A percentile compares a stretch with the other conserved stretches of the same genome.
These are phyloP conservation scores for Anastatica hierochuntica DNA, from an alignment of 345 rosid genomes.

Conservation along the genomic window DNA sequence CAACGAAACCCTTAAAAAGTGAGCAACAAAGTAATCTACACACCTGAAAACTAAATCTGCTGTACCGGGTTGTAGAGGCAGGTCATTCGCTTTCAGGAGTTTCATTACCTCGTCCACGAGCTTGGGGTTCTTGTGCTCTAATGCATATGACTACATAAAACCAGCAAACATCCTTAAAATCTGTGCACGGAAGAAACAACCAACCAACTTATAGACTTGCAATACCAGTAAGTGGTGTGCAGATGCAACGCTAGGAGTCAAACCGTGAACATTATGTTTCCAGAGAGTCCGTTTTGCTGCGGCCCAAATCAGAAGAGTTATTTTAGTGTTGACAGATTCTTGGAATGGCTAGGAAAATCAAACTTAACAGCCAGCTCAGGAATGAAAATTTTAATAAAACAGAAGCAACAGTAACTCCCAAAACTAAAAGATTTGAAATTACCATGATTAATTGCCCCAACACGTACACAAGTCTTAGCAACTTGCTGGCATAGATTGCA, in stretches of 20 bases:
- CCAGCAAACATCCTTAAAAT: constrained; percentile 5
- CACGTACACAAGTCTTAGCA: constrained; percentile 62
- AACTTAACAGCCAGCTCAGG: neutral
- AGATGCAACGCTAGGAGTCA: constrained; percentile 64
- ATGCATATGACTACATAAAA: constrained; percentile 49
- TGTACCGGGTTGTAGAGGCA: constrained; percentile 70
- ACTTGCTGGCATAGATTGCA: constrained; percentile 74
- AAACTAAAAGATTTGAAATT: constrained; percentile 15
- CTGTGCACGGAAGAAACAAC: neutral
- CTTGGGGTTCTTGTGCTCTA: constrained; percentile 40
- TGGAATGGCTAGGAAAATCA: neutral
- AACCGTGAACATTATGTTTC: constrained; percentile 73
- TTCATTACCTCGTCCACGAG: constrained; percentile 63
- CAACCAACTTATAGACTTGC: neutral
- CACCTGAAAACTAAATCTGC: constrained; percentile 80
- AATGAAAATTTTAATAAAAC: neutral
- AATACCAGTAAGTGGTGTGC: constrained; percentile 78
- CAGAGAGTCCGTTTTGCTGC: constrained; percentile 68
- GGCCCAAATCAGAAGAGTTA: neutral
- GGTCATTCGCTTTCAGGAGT: constrained; percentile 43
- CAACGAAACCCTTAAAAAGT: neutral
- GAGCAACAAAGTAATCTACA: neutral
- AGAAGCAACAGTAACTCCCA: too few relatives aligned
- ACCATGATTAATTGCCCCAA: constrained; percentile 74
- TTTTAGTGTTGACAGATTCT: neutral